A percentile compares a stretch with the other conserved stretches of the same genome.
phyloP scores from a whole-genome alignment of 768 basidiomycete species.

The Mycena haematopus region DNA sequence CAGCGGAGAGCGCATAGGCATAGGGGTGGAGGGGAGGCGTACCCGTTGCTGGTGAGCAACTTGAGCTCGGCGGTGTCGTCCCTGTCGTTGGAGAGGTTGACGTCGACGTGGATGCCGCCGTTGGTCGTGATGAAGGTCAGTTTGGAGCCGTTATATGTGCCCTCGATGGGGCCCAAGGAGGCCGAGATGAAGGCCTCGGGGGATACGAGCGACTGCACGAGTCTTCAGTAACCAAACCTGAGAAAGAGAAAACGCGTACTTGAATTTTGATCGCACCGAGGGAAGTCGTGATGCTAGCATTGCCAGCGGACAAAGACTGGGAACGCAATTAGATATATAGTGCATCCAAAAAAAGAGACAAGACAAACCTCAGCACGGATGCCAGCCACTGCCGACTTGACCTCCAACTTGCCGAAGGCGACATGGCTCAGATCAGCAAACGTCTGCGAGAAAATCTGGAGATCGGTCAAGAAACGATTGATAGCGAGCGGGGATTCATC shows the following conservation, averaged over 20 bases:
- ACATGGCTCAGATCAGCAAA: conserved; percentile 16
- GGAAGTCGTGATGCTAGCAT: not conserved
- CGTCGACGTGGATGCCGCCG: conserved; percentile 20
- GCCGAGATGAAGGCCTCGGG: not conserved
- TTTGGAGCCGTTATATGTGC: conserved; percentile 23
- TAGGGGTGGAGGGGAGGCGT: not conserved
- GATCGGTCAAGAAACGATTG: conserved; percentile 17
- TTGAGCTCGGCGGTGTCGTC: conserved; percentile 6
- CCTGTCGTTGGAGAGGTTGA: conserved; percentile 17
- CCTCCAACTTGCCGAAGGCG: conserved; percentile 3
- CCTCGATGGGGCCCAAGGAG: conserved; percentile 14
- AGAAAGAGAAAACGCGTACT: not conserved
- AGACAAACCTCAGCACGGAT: conserved; percentile 10
- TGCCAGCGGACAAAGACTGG: conserved; percentile 8
- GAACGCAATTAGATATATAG: not conserved
- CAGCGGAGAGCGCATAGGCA: too few relatives aligned
- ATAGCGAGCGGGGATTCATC: conserved; percentile 1
- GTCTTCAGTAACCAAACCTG: too few relatives aligned
- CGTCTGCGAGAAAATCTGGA: conserved; percentile 20
- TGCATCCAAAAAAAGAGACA: not conserved
- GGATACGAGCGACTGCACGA: conserved; percentile 11
- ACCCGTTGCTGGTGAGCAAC: conserved; percentile 23
- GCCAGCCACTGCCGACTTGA: conserved; percentile 8
- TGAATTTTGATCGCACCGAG: conserved; percentile 10
- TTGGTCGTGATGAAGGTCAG: conserved; percentile 17